Percentiles rank a stretch among this genome's conserved stretches.
Evolutionary conservation across 306 rosid genomes (phyloP).

Genomic region (barrel medic (Medicago truncatula)): MtrunA17r5.0-ANR NC_053048.1:41925001-41925500

Average conservation of each 20-base stretch:
- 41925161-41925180: conserved; percentile 63
- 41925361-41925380: conserved; percentile 72
- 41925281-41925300: conserved; percentile 33
- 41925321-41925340: conserved; percentile 64
- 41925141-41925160: conserved; percentile 82
- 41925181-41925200: conserved; percentile 13
- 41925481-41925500: background rate
- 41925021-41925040: conserved; percentile 1
- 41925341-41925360: conserved; percentile 64
- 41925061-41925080: conserved; percentile 17
- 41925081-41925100: conserved; percentile 35
- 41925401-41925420: conserved; percentile 72
- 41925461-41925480: background rate
- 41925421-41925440: background rate
- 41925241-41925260: conserved; percentile 20
- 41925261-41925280: conserved; percentile 1
- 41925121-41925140: conserved; percentile 95
- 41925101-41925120: conserved; percentile 41
- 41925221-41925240: conserved; percentile 30
- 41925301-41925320: conserved; percentile 85
- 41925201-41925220: conserved; percentile 28
- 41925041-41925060: conserved; percentile 31
- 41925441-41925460: background rate
- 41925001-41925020: background rate
- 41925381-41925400: conserved; percentile 63